Percentiles rank a stretch among this genome's conserved stretches.
These are phyloP conservation scores for Fusarium hostae DNA, from an alignment of 2,329 filamentous ascomycete genomes.

Conservation along the genomic window DNA sequence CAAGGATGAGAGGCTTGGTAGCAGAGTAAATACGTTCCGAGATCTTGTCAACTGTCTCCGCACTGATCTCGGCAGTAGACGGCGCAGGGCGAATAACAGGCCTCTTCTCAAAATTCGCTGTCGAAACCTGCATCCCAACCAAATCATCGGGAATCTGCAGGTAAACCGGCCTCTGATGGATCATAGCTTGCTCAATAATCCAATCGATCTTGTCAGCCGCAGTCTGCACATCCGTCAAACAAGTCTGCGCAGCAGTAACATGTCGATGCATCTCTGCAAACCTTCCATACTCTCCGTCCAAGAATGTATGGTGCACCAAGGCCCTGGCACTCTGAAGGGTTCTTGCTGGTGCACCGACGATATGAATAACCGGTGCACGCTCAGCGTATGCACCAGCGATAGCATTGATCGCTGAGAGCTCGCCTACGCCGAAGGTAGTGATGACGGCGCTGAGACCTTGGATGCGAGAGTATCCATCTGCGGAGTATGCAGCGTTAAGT, in stretches of 20 bases:
- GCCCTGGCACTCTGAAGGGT: neutral
- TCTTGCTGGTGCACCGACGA: neutral
- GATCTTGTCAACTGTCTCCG: neutral
- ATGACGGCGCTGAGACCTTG: slow-evolving; percentile 1
- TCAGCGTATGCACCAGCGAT: slow-evolving; percentile 13
- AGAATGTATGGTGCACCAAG: slow-evolving; percentile 3
- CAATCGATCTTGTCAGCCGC: slow-evolving; percentile 10
- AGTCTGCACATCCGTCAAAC: neutral
- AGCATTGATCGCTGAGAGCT: slow-evolving; percentile 16
- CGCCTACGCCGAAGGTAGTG: slow-evolving; percentile 14
- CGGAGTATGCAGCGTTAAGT: slow-evolving; percentile 6
- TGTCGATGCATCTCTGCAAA: slow-evolving; percentile 16
- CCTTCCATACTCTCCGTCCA: slow-evolving; percentile 11
- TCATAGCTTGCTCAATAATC: slow-evolving; percentile 10
- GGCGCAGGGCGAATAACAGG: neutral
- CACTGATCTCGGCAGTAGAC: neutral
- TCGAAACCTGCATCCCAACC: neutral
- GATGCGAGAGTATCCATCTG: slow-evolving; percentile 13
- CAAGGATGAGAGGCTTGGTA: slow-evolving; percentile 4
- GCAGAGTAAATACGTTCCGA: slow-evolving; percentile 5
- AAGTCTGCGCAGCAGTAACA: slow-evolving; percentile 14
- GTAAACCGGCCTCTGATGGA: slow-evolving; percentile 9
- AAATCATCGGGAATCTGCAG: slow-evolving; percentile 17
- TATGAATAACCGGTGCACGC: slow-evolving; percentile 6
- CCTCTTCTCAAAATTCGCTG: neutral